Evolutionary conservation across 805 yeast species (phyloP), one percentile per base, ranked within the genome.

Genomic region (Teunomyces tritomae): DNA sequence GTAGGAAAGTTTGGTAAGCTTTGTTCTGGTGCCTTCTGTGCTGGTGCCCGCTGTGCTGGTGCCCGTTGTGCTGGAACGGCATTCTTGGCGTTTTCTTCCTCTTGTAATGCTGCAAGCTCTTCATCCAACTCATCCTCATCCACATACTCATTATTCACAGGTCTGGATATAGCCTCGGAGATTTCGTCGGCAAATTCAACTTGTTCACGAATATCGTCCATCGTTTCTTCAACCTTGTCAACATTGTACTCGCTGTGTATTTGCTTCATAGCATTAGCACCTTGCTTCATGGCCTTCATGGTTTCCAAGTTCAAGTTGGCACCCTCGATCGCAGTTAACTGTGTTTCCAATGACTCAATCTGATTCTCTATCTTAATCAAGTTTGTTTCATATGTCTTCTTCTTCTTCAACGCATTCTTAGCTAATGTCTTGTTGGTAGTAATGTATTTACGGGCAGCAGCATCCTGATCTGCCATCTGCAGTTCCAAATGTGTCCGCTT

Each of bases 201-300:
- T 70, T 94, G 98, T 65, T 94, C 99, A 57, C 98, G 82, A 53
- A 95, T 89, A 52, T 92, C 96, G 67, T 94, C 99, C 98, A 94
- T 92, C 7, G 97, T 92, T 58, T 85, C 87, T 65, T 94, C 99
- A 37, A 94, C 97, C 74, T 90, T 91, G 68, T 94, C 99, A 51
- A 94, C 89, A 64, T 94, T 85, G 74, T 94, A 83, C 61, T 90
- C 96, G 54, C 90, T 91, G 67, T 94, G 98, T 61, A 94, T 92
- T 61, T 86, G 87, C 65, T 91, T 90, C 96, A 94, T 89, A 36
- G 98, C 98, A 63, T 80, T 79, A 4, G 99, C 96, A 50, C 98
- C 98, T 67, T 89, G 96, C 69, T 92, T 87, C 98, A 94, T 94
- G 45, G 96, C 96, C 78, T 89, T 89, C 96, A 94, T 88, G 28